Base-by-base conservation (phyloP, 345 rosid genomes). In the Schrenkiella parvula region DNA sequence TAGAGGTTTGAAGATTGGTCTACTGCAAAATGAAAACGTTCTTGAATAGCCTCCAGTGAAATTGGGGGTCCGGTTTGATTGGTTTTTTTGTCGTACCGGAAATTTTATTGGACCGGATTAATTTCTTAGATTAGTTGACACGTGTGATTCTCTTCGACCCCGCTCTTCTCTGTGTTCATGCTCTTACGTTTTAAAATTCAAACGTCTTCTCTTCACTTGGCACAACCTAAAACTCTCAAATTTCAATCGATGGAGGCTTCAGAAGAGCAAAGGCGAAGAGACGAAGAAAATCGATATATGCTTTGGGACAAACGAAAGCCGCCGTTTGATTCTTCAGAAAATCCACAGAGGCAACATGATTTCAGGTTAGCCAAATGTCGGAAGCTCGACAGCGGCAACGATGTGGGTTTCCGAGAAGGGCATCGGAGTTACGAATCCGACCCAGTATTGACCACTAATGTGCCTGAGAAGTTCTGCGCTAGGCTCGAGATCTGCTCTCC, bases 401-500 rank as follows among this genome's bases (percentile, higher is more conserved):
- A 29, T 38, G 18, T 71, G 57, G 38, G 25, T 44, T 39, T 9
- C 43, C 54, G 75, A 42, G 78, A 79, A 26, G 14, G 66, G 4
- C 21, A 71, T 59, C 84, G 66, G 21, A 70, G 10, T 19, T n/a
- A 50, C 26, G 62, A 57, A 15, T 39, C 28, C 29, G 50, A 64
- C 19, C 64, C 75, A 23, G 72, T 53, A 50, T 72, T 62, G 31
- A 73, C 8, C 7, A 64, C 71, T 13, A 80, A 25, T 2, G 58
- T 68, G 25, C 56, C 78, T 22, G 83, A 79, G 38, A 86, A 79
- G 32, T 91, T 91, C 79, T 79, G 69, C 38, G 92, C 79, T 75
- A 81, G 86, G 78, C 89, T 93, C 50, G 98, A 93, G 84, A 87
- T 93, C 22, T 88, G 88, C 83, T 86, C 96, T 19, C 89, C 95